Percentiles rank a stretch among this genome's conserved stretches.
Conservation (phyloP, 768 basidiomycete species). For the Lactifluus subvellereus region DNA sequence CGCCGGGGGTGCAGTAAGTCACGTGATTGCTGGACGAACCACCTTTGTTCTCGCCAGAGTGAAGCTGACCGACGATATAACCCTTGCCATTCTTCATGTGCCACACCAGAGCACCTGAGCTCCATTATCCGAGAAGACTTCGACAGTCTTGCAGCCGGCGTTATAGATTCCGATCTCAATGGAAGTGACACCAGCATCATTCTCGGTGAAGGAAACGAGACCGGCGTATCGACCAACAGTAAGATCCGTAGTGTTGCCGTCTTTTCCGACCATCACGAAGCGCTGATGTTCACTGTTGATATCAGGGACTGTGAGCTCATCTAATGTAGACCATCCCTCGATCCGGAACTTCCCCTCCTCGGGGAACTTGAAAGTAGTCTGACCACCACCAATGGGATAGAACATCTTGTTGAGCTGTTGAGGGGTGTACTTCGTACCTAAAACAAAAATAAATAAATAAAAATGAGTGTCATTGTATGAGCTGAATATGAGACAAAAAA, state of each 20-base stretch:
- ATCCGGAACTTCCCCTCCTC: too few relatives aligned
- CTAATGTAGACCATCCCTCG: too few relatives aligned
- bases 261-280: conserved; percentile 1
- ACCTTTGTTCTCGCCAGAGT: neutral
- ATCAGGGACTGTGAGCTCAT: too few relatives aligned
- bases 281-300: neutral
- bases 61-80: conserved; percentile 1
- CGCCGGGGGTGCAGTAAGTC: neutral
- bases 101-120: conserved; percentile 2
- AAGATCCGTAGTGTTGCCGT: neutral
- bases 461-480: too few relatives aligned
- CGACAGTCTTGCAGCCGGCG: neutral
- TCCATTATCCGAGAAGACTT: neutral
- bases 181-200: neutral
- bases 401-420: too few relatives aligned
- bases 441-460: too few relatives aligned
- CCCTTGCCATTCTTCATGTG: neutral
- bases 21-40: neutral
- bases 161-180: conserved; percentile 2
- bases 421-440: too few relatives aligned
- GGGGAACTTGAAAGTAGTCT: neutral
- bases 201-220: neutral
- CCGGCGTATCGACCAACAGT: conserved; percentile 2
- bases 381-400: neutral
- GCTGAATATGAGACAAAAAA: too few relatives aligned